Base-by-base conservation (phyloP, 305 asterid species). In the Rubia balearica region DNA sequence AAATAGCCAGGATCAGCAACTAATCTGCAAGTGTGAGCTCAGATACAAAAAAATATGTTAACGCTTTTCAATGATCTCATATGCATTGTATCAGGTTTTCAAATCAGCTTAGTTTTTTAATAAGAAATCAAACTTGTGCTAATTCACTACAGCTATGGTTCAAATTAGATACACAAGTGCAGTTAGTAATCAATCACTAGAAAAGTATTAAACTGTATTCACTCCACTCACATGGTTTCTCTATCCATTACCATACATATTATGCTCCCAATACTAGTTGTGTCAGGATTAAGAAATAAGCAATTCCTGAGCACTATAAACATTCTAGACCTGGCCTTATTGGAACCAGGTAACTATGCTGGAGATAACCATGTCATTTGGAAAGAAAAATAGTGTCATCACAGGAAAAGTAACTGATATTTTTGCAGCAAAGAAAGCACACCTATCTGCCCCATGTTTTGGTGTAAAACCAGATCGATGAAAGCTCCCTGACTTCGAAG, bases 1-100 rank as follows among this genome's bases (percentile, higher is more conserved):
- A 95, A 85, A 77, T 83, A 83, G 69, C 94, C 88, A 70, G 98
- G 97, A 80, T 95, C 98, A 72, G 67, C 8, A 82, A 83, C 84
- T 73, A 88, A 81, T 79, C 99, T 95, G 98, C 75, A 82, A 64
- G 72, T 53, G 9, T 51, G 14, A 69, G 41, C 43, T 53, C 46
- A 55, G 14, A 19, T 21, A 12, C 21, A 38, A 9, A 53, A 38
- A 11, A 8, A 53, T 4, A 42, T 30, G 22, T 56, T 36, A 38
- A 7, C 6, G 33, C 22, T 45, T 49, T 68, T 49, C 46, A 64
- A n/a, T 51, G 19, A 57, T 48, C 42, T n/a, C 41, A 69, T 1
- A 17, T 27, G n/a, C 63, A 9, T 36, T 49, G 46, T 1, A 49
- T n/a, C 11, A 16, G 42, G 30, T 27, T 42, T 45, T 0, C 19